A percentile compares a stretch with the other conserved stretches of the same genome.
phyloP scores from a whole-genome alignment of 108 stramenopile genomes.

The Craspedostauros australis region DNA sequence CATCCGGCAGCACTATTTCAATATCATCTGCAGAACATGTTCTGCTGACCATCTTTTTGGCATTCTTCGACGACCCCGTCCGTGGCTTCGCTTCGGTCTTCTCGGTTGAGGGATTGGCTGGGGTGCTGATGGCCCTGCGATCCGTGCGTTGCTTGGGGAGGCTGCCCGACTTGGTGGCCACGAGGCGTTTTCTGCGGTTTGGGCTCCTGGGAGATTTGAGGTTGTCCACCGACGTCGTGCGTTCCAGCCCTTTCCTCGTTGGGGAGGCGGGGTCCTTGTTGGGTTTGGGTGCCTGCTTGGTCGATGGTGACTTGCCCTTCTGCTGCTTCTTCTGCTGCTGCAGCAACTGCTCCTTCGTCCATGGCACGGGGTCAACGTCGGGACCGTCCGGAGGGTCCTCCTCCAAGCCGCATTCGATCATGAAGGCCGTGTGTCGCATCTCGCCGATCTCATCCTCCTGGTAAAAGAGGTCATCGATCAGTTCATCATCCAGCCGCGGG shows the following conservation, averaged over 20 bases:
- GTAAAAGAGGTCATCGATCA: slow-evolving; percentile 29
- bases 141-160: no score
- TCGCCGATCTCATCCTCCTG: slow-evolving; percentile 42
- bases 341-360: slow-evolving; percentile 6
- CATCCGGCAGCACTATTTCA: no score
- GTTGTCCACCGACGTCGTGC: background rate
- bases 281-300: no score
- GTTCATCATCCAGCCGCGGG: slow-evolving; percentile 25
- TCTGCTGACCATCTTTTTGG: background rate
- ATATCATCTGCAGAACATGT: slow-evolving; percentile 1
- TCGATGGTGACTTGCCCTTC: no score
- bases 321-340: background rate
- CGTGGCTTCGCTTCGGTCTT: no score
- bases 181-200: slow-evolving; percentile 2
- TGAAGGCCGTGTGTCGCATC: slow-evolving; percentile 34
- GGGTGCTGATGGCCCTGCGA: no score
- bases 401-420: slow-evolving; percentile 36
- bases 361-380: slow-evolving; percentile 28
- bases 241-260: background rate
- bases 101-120: no score
- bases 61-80: no score
- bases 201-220: background rate
- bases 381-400: slow-evolving; percentile 36
- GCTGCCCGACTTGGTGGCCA: slow-evolving; percentile 12
- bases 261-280: background rate